Base-by-base conservation (phyloP, 305 asterid genomes). In the Fraxinus dipetala region DNA sequence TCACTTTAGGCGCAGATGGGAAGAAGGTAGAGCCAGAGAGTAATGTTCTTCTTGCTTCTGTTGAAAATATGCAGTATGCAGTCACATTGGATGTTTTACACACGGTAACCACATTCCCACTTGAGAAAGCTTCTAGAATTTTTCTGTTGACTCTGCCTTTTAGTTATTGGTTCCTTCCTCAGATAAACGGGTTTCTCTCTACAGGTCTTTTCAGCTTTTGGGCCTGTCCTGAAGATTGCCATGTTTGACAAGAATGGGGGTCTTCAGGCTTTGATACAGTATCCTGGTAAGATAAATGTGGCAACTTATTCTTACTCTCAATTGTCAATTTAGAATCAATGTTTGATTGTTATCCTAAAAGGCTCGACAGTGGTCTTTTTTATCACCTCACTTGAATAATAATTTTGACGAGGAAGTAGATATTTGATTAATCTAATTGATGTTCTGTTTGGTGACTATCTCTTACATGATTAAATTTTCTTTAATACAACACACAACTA, bases 231-330 rank as follows among this genome's bases (percentile, higher is more conserved):
- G 32, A 95, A 95, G 91, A 95, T 95, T 79, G 99, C 99, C 76
- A 92, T 94, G 97, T 95, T 96, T 34, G 98, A 94, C 85, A 96
- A 93, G 87, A 94, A 91, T 90, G 98, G 97, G 24, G 98, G 98
- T 83, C 93, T 96, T 80, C 98, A 94, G 87, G 98, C 98, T 84
- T 86, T 96, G 88, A 86, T 92, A 76, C 97, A 92, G 81, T 91
- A 88, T 83, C 93, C 94, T 80, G 99, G 97, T 91, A 87, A 89
- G 83, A 74, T 80, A 73, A 54, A 54, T n/a, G 63, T 54, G 22
- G 63, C 63, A 54, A n/a, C 63, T 16, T 54, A 54, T 54, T 54
- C 63, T 54, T 54, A n/a, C 63, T 54, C 24, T 54, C 24, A 54
- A 51, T 51, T 51, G 22, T 51, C 22, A 51, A 54, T 54, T 16